phyloP scores from a whole-genome alignment of 805 yeast genomes.

The Candida golubevii region DNA sequence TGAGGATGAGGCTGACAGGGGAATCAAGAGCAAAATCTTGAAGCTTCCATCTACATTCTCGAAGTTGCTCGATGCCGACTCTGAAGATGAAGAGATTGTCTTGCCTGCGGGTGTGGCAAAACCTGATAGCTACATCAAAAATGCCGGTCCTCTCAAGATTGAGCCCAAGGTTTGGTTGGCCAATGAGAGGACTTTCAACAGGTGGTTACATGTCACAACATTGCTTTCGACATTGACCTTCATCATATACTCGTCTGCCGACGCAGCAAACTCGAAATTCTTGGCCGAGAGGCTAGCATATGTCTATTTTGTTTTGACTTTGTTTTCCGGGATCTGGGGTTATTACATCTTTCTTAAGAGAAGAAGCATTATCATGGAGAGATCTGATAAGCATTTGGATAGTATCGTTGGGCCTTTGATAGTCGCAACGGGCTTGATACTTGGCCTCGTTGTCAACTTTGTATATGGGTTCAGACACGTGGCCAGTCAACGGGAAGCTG shows the following conservation, averaged over 20 bases:
- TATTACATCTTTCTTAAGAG: constrained; percentile 71
- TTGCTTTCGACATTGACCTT: constrained; percentile 82
- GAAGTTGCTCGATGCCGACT: constrained; percentile 59
- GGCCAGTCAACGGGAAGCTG: constrained; percentile 15
- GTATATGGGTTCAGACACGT: constrained; percentile 48
- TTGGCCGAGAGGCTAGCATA: constrained; percentile 72
- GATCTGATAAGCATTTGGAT: constrained; percentile 86
- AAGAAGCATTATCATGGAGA: constrained; percentile 64
- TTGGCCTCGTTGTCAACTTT: constrained; percentile 70
- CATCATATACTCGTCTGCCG: constrained; percentile 72
- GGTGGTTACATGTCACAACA: constrained; percentile 90
- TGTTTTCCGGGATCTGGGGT: constrained; percentile 88
- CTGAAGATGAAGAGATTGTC: constrained; percentile 77
- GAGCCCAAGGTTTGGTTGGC: constrained; percentile 99
- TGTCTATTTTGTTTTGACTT: constrained; percentile 71
- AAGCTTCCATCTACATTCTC: constrained; percentile 27
- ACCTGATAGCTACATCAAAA: constrained; percentile 75
- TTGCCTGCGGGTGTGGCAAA: constrained; percentile 87
- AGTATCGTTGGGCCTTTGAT: constrained; percentile 86
- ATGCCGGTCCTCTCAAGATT: constrained; percentile 87
- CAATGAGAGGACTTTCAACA: constrained; percentile 92
- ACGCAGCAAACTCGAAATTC: constrained; percentile 56
- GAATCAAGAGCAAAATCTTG: constrained; percentile 19
- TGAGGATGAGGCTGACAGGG: constrained; percentile 15
- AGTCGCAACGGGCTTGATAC: constrained; percentile 62